phyloP scores from a whole-genome alignment of 345 rosid species.

The Populus ilicifolia region DNA sequence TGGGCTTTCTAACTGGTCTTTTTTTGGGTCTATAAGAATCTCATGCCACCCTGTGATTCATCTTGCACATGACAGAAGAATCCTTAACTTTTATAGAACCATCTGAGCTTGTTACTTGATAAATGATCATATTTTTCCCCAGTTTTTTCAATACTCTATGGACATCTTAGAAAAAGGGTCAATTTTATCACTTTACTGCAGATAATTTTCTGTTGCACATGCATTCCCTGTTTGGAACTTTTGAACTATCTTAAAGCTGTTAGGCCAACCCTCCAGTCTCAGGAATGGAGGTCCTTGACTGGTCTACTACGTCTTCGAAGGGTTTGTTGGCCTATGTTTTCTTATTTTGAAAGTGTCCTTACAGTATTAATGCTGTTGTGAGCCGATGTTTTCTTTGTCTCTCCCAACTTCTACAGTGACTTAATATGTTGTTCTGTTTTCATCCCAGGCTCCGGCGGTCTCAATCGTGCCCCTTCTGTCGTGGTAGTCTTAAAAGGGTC shows the following conservation, averaged over 20 bases:
- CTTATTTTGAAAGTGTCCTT: conserved; percentile 33
- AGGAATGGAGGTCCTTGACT: neutral
- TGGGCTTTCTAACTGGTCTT: neutral
- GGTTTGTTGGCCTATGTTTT: neutral
- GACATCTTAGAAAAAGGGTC: neutral
- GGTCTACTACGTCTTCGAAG: neutral
- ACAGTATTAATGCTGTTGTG: no score
- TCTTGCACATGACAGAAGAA: neutral
- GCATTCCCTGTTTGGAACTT: neutral
- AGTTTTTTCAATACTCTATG: neutral
- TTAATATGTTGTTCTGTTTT: conserved; percentile 48
- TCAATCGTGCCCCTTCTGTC: no score
- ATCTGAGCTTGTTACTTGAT: neutral
- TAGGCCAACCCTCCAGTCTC: neutral
- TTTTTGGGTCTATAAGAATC: neutral
- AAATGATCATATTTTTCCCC: neutral
- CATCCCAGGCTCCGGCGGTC: no score
- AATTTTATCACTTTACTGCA: neutral
- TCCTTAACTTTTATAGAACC: neutral
- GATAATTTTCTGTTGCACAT: neutral
- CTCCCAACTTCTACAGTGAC: conserved; percentile 5
- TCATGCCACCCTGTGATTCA: neutral
- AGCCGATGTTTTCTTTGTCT: neutral
- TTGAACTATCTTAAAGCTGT: neutral
- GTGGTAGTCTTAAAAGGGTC: no score